Evolutionary conservation across 2,329 filamentous ascomycete genomes (phyloP).

Genomic region (Moelleriella libera): DNA sequence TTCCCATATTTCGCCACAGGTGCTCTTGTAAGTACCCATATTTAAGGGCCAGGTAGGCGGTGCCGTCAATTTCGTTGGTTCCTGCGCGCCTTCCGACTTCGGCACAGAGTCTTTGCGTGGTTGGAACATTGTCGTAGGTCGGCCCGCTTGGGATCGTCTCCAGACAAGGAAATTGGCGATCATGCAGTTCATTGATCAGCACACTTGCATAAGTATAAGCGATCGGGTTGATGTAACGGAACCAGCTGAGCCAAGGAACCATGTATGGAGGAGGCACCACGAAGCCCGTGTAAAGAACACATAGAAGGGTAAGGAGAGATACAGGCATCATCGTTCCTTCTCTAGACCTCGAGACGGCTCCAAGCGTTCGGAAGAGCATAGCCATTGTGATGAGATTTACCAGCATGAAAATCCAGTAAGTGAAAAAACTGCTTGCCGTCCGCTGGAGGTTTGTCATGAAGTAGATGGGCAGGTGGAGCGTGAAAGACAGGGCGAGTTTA

Average conservation of each 20-base stretch:
- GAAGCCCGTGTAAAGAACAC: conserved; percentile 59
- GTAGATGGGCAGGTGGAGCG: conserved; percentile 66
- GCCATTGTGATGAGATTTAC: conserved; percentile 68
- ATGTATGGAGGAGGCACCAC: conserved; percentile 52
- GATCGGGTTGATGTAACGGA: conserved; percentile 67
- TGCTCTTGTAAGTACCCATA: conserved; percentile 43
- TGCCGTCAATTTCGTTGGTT: conserved; percentile 36
- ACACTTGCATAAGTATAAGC: conserved; percentile 68
- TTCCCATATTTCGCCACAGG: conserved; percentile 58
- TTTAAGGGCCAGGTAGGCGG: conserved; percentile 36
- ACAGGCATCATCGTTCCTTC: conserved; percentile 47
- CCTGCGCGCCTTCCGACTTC: conserved; percentile 42
- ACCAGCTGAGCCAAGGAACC: conserved; percentile 69
- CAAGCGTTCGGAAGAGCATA: conserved; percentile 73
- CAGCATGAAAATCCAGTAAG: conserved; percentile 51
- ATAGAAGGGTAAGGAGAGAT: conserved; percentile 44
- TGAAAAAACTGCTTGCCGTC: conserved; percentile 59
- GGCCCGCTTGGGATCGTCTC: background rate
- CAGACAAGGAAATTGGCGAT: conserved; percentile 40
- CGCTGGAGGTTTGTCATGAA: conserved; percentile 74
- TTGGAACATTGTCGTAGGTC: conserved; percentile 1
- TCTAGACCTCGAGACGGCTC: conserved; percentile 55
- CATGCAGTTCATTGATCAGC: conserved; percentile 69
- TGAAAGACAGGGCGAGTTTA: conserved; percentile 51
- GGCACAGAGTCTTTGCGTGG: conserved; percentile 28